These are phyloP conservation scores for Laguncularia racemosa DNA, from an alignment of 345 rosid species.

Conservation along the genomic window DNA sequence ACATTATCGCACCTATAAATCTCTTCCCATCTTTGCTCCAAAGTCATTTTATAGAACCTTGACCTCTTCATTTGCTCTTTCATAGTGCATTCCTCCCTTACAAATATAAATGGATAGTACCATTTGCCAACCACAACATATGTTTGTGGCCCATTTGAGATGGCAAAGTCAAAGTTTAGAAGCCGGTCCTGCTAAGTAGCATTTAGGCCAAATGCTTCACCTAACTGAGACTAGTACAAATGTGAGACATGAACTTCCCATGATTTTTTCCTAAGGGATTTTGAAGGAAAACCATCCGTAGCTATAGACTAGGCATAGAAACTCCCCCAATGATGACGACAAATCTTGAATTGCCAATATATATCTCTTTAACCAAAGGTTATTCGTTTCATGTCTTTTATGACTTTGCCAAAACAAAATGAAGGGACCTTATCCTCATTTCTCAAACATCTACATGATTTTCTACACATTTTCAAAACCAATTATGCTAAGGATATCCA, in stretches of 20 bases:
- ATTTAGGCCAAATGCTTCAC: slow-evolving; percentile 68
- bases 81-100: slow-evolving; percentile 35
- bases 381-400: slow-evolving; percentile 47
- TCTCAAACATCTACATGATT: slow-evolving; percentile 50
- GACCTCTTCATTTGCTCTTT: slow-evolving; percentile 50
- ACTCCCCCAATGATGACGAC: slow-evolving; percentile 26
- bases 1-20: slow-evolving; percentile 33
- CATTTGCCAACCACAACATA: slow-evolving; percentile 51
- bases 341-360: slow-evolving; percentile 51
- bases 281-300: slow-evolving; percentile 50
- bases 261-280: slow-evolving; percentile 48
- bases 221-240: slow-evolving; percentile 23
- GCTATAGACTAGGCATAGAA: slow-evolving; percentile 51
- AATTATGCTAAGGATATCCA: slow-evolving; percentile 1
- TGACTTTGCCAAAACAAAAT: slow-evolving; percentile 38
- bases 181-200: slow-evolving; percentile 36
- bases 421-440: slow-evolving; percentile 35
- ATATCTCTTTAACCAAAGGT: slow-evolving; percentile 54
- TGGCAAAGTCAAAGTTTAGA: slow-evolving; percentile 38
- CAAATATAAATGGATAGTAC: slow-evolving; percentile 71
- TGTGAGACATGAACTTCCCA: slow-evolving; percentile 45
- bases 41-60: slow-evolving; percentile 47
- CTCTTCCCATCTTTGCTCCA: slow-evolving; percentile 68
- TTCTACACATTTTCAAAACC: slow-evolving; percentile 54
- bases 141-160: slow-evolving; percentile 28